Evolutionary conservation across 495 filamentous ascomycete genomes (phyloP).

Genomic region (Cryomyces minteri): DNA sequence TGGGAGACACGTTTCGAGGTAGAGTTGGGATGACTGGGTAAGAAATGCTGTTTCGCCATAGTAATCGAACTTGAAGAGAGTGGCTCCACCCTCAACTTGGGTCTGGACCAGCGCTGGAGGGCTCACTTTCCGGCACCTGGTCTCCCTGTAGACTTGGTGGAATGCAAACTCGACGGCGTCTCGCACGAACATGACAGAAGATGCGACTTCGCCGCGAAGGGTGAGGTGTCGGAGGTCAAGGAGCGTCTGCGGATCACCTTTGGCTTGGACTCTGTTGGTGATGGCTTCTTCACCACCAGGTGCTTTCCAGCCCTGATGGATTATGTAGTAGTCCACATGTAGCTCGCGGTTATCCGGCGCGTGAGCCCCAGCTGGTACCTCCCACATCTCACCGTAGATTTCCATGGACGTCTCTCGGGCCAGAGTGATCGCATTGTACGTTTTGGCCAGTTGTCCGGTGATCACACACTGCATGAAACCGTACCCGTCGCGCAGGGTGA

Average conservation of each 20-base stretch:
- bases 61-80: slow-evolving; percentile 87
- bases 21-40: slow-evolving; percentile 94
- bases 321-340: slow-evolving; percentile 82
- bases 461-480: slow-evolving; percentile 82
- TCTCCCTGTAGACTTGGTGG: slow-evolving; percentile 59
- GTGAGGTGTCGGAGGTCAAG: slow-evolving; percentile 81
- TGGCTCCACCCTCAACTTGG: slow-evolving; percentile 89
- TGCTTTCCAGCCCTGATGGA: slow-evolving; percentile 50
- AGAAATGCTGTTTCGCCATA: slow-evolving; percentile 88
- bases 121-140: slow-evolving; percentile 66
- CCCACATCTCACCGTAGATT: slow-evolving; percentile 74
- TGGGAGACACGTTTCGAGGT: slow-evolving; percentile 88
- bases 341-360: slow-evolving; percentile 83
- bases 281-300: slow-evolving; percentile 85
- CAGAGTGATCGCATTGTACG: slow-evolving; percentile 78
- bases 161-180: slow-evolving; percentile 73
- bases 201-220: slow-evolving; percentile 73
- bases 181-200: slow-evolving; percentile 81
- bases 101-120: slow-evolving; percentile 98
- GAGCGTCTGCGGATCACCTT: slow-evolving; percentile 67
- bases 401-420: slow-evolving; percentile 79
- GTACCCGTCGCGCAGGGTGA: slow-evolving; percentile 77
- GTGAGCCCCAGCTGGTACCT: slow-evolving; percentile 57
- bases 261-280: slow-evolving; percentile 69
- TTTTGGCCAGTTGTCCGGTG: slow-evolving; percentile 68